Percentiles rank a stretch among this genome's conserved stretches.
Conservation (phyloP, 2,329 filamentous ascomycete genomes). For the Epichloe festucae region DNA sequence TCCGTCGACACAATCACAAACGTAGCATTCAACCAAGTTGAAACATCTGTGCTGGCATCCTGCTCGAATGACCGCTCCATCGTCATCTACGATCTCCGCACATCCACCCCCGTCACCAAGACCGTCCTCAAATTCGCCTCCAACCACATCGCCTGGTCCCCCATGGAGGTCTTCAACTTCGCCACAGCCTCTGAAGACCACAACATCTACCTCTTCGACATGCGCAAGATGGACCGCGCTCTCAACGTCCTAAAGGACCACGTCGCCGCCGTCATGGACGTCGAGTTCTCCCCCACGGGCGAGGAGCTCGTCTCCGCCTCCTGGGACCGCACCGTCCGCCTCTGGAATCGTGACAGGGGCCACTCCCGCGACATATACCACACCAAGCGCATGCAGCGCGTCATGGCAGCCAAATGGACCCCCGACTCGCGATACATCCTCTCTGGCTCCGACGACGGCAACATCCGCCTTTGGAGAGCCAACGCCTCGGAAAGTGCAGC, state of each 20-base stretch:
- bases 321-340: conserved; percentile 71
- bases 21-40: conserved; percentile 82
- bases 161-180: conserved; percentile 94
- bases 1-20: conserved; percentile 81
- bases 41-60: conserved; percentile 81
- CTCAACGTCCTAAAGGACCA: conserved; percentile 85
- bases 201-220: conserved; percentile 80
- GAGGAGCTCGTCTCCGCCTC: conserved; percentile 85
- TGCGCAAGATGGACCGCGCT: conserved; percentile 77
- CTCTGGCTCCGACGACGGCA: conserved; percentile 87
- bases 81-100: conserved; percentile 85
- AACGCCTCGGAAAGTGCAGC: conserved; percentile 74
- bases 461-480: conserved; percentile 74
- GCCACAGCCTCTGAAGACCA: conserved; percentile 91
- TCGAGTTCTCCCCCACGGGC: conserved; percentile 89
- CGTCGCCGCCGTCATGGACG: conserved; percentile 85
- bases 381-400: conserved; percentile 94
- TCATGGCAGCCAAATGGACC: conserved; percentile 74
- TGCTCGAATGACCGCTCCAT: conserved; percentile 75
- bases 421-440: conserved; percentile 84
- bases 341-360: conserved; percentile 71
- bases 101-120: conserved; percentile 70
- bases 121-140: conserved; percentile 69
- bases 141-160: conserved; percentile 84
- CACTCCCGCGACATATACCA: conserved; percentile 91